phyloP scores from a whole-genome alignment of 202 grass and related monocot genomes.

The Bolboschoenoplectus hybrid region DNA sequence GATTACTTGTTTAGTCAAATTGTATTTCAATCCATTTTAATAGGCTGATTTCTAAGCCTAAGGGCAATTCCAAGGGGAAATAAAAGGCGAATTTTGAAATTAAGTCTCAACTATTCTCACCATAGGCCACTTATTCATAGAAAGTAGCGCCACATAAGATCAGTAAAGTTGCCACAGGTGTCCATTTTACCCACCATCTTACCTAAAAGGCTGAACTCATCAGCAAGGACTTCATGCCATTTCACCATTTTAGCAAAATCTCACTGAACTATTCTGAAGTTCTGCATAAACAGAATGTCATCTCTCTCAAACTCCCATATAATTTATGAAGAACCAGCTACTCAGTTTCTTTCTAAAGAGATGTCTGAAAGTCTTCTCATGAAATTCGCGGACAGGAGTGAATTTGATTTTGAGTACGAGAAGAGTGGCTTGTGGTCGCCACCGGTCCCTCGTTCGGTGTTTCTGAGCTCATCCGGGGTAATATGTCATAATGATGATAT shows the following conservation, averaged over 20 bases:
- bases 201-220: constrained; percentile 3
- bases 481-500: constrained; percentile 36
- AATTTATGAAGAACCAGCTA: constrained; percentile 35
- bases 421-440: constrained; percentile 87
- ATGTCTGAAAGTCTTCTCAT: constrained; percentile 69
- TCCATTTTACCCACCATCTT: constrained; percentile 18
- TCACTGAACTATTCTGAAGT: neutral
- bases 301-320: constrained; percentile 23
- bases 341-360: constrained; percentile 57
- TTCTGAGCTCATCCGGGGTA: constrained; percentile 33
- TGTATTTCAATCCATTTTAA: neutral
- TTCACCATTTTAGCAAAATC: constrained; percentile 22
- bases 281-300: constrained; percentile 19
- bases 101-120: neutral
- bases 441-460: constrained; percentile 50
- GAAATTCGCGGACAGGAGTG: constrained; percentile 75
- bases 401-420: constrained; percentile 82
- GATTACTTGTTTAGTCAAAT: neutral
- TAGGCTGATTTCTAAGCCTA: neutral
- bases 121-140: neutral
- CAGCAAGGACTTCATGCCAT: neutral
- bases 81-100: neutral
- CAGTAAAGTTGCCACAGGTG: neutral
- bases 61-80: neutral
- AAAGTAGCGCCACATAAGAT: constrained; percentile 20